phyloP scores from a whole-genome alignment of 2,329 filamentous ascomycete species.

The Paraphoma sp. region DNA sequence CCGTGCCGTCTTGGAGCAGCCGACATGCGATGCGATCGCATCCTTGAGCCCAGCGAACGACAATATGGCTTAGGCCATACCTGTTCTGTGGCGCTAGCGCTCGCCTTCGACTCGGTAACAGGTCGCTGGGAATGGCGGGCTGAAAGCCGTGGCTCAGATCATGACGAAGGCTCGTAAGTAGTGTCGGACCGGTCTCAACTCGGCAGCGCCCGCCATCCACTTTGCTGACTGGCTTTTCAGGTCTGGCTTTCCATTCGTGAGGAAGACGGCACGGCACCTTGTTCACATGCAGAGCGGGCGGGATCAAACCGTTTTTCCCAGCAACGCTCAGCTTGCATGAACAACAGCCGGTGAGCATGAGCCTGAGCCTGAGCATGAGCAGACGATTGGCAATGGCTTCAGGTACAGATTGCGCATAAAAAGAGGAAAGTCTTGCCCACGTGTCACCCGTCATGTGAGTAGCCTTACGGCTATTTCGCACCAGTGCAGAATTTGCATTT shows the following conservation, averaged over 20 bases:
- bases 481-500: slow-evolving; percentile 7
- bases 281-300: slow-evolving; percentile 32
- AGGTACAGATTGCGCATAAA: slow-evolving; percentile 7
- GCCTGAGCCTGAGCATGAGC: slow-evolving; percentile 25
- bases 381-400: slow-evolving; percentile 9
- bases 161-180: slow-evolving; percentile 37
- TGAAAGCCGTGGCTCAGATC: slow-evolving; percentile 30
- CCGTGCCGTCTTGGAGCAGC: slow-evolving; percentile 8
- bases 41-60: slow-evolving; percentile 14
- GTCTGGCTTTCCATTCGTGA: slow-evolving; percentile 16
- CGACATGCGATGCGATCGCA: slow-evolving; percentile 14
- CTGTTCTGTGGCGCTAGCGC: slow-evolving; percentile 23
- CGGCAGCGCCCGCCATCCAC: slow-evolving; percentile 22
- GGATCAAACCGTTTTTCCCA: slow-evolving; percentile 31
- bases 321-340: slow-evolving; percentile 35
- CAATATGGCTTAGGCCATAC: slow-evolving; percentile 18
- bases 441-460: slow-evolving; percentile 5
- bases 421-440: slow-evolving; percentile 2
- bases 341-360: slow-evolving; percentile 29
- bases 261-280: slow-evolving; percentile 31
- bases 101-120: slow-evolving; percentile 32
- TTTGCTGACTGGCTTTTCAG: slow-evolving; percentile 2
- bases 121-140: slow-evolving; percentile 33
- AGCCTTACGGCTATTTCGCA: not conserved
- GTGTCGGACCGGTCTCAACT: slow-evolving; percentile 27